phyloP scores from a whole-genome alignment of 257 asterid genomes.

The Rauvolfia tetraphylla region DNA sequence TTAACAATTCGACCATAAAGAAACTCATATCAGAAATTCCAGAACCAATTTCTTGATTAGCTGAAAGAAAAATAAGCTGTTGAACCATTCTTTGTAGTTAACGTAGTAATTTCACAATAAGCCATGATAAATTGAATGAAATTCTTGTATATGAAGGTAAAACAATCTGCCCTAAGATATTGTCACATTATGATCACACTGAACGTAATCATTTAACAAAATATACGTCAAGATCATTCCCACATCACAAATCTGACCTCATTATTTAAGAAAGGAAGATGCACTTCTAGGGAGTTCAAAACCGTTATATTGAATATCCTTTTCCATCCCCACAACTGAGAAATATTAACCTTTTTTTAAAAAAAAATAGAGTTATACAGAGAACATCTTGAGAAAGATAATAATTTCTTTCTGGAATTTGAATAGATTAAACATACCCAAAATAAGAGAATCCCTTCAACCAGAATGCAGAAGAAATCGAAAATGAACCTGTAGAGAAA shows the following conservation, averaged over 20 bases:
- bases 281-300: neutral
- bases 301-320: neutral
- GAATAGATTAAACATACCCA: slow-evolving; percentile 12
- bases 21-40: neutral
- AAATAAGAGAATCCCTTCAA: slow-evolving; percentile 2
- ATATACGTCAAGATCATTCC: neutral
- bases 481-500: slow-evolving; percentile 19
- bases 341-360: neutral
- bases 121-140: neutral
- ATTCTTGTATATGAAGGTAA: neutral
- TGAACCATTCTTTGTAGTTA: neutral
- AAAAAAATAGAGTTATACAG: neutral
- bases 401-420: neutral
- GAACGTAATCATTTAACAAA: neutral
- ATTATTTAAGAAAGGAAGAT: neutral
- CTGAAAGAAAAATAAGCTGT: neutral
- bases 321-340: neutral
- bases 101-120: neutral
- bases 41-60: neutral
- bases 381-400: neutral
- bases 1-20: neutral
- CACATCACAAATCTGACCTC: neutral
- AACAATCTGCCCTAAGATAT: neutral
- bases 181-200: neutral
- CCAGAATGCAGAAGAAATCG: neutral